These are phyloP conservation scores for Babesia ovata DNA, from an alignment of 169 alveolate species.

Conservation along the genomic window DNA sequence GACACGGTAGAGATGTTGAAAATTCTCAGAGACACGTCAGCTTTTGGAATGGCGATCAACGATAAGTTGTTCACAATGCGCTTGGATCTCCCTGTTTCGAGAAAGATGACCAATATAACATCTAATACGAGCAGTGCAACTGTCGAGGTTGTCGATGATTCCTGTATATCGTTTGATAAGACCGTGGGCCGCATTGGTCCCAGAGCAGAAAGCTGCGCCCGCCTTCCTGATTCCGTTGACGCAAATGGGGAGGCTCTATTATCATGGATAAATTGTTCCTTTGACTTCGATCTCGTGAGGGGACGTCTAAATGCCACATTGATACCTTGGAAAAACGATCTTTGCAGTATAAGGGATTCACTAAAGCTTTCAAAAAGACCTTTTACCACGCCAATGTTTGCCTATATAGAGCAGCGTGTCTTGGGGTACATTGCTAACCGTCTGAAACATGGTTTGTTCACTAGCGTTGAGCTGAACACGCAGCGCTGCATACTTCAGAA, in stretches of 20 bases:
- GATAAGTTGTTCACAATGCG: constrained; percentile 12
- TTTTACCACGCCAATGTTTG: constrained; percentile 44
- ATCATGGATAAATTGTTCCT: constrained; percentile 60
- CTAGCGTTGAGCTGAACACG: constrained; percentile 39
- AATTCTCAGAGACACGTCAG: constrained; percentile 22
- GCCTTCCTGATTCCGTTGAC: background rate
- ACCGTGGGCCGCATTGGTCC: background rate
- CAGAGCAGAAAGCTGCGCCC: background rate
- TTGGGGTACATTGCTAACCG: constrained; percentile 61
- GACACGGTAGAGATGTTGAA: constrained; percentile 29
- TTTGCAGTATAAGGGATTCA: constrained; percentile 46
- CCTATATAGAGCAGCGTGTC: constrained; percentile 57
- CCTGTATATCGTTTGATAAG: background rate
- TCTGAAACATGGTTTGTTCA: constrained; percentile 51
- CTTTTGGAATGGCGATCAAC: constrained; percentile 41
- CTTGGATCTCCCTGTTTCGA: constrained; percentile 4
- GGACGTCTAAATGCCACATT: constrained; percentile 44
- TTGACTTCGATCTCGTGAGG: constrained; percentile 50
- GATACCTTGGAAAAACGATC: constrained; percentile 44
- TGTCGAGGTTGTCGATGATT: background rate
- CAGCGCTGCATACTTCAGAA: constrained; percentile 49
- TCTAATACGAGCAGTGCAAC: background rate
- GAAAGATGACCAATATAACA: background rate
- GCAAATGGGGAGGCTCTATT: background rate
- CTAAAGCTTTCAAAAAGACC: constrained; percentile 25